Evolutionary conservation across 345 rosid genomes (phyloP).

Genomic region (Leavenworthia alabamica): DNA sequence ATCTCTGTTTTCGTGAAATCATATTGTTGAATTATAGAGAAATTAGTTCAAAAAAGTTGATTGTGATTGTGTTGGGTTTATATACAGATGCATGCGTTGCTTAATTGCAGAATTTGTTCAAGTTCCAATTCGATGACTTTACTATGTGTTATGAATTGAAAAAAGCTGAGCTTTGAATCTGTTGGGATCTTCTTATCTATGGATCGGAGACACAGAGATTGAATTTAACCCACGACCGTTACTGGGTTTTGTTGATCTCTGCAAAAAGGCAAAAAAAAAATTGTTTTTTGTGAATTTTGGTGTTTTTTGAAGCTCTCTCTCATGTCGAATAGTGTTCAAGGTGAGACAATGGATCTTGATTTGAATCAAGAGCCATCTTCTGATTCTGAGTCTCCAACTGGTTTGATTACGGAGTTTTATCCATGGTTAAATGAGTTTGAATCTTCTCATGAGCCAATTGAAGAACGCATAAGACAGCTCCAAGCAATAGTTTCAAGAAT

Average conservation of each 20-base stretch:
- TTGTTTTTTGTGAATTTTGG: neutral
- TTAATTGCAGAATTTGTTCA: neutral
- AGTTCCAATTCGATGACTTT: neutral
- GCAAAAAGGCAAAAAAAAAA: neutral
- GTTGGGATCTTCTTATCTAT: slow-evolving; percentile 6
- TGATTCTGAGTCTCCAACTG: slow-evolving; percentile 23
- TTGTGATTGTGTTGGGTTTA: neutral
- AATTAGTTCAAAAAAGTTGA: neutral
- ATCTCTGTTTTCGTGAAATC: neutral
- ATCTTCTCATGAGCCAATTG: slow-evolving; percentile 42
- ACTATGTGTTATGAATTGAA: neutral
- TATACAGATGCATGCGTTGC: slow-evolving; percentile 28
- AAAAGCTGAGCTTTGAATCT: neutral
- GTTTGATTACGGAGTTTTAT: slow-evolving; percentile 29
- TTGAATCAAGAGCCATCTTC: slow-evolving; percentile 42
- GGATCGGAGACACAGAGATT: slow-evolving; percentile 3
- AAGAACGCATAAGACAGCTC: slow-evolving; percentile 52
- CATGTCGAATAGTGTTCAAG: slow-evolving; percentile 28
- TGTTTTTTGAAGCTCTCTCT: slow-evolving; percentile 5
- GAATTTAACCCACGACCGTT: neutral
- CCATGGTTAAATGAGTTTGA: slow-evolving; percentile 41
- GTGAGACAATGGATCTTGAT: slow-evolving; percentile 46
- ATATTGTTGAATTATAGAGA: neutral
- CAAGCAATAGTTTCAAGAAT: slow-evolving; percentile 46
- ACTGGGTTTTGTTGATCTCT: slow-evolving; percentile 10